Evolutionary conservation across 2,329 filamentous ascomycete genomes (phyloP).

Genomic region (Diaporthe ampelina): DNA sequence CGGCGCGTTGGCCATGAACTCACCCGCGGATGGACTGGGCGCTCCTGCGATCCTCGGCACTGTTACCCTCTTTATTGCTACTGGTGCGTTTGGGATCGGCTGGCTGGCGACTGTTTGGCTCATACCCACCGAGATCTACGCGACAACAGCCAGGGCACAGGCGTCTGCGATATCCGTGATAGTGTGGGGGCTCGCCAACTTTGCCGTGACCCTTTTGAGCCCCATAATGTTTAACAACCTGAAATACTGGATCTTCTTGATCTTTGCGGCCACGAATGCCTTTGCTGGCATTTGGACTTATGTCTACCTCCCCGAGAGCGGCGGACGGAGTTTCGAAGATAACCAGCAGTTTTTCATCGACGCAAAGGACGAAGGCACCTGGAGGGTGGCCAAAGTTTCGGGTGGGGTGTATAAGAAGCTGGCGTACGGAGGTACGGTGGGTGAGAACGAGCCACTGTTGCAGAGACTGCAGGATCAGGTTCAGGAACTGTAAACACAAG

Average conservation of each 20-base stretch:
- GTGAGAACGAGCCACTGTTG: slow-evolving; percentile 39
- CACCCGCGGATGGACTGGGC: slow-evolving; percentile 50
- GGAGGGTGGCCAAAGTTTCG: slow-evolving; percentile 66
- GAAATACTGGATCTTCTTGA: slow-evolving; percentile 69
- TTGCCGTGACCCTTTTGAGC: slow-evolving; percentile 50
- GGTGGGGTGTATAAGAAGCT: slow-evolving; percentile 59
- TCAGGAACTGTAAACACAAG: slow-evolving; percentile 20
- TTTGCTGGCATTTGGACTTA: slow-evolving; percentile 69
- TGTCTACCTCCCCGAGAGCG: slow-evolving; percentile 64
- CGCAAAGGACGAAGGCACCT: slow-evolving; percentile 64
- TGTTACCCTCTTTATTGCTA: slow-evolving; percentile 68
- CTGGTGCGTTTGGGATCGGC: slow-evolving; percentile 71
- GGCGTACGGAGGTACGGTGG: slow-evolving; percentile 38
- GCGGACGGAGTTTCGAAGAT: slow-evolving; percentile 71
- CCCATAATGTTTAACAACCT: slow-evolving; percentile 61
- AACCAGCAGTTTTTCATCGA: slow-evolving; percentile 71
- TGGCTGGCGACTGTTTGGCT: slow-evolving; percentile 73
- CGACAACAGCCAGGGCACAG: slow-evolving; percentile 66
- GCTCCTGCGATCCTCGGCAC: slow-evolving; percentile 64
- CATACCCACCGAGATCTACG: slow-evolving; percentile 71
- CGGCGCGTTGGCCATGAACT: slow-evolving; percentile 61
- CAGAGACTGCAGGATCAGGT: slow-evolving; percentile 41
- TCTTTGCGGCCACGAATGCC: slow-evolving; percentile 68
- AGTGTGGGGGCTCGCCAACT: slow-evolving; percentile 71
- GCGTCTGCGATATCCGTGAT: slow-evolving; percentile 68